These are phyloP conservation scores for Acacia melanoxylon DNA, from an alignment of 306 rosid species.

Conservation along the genomic window DNA sequence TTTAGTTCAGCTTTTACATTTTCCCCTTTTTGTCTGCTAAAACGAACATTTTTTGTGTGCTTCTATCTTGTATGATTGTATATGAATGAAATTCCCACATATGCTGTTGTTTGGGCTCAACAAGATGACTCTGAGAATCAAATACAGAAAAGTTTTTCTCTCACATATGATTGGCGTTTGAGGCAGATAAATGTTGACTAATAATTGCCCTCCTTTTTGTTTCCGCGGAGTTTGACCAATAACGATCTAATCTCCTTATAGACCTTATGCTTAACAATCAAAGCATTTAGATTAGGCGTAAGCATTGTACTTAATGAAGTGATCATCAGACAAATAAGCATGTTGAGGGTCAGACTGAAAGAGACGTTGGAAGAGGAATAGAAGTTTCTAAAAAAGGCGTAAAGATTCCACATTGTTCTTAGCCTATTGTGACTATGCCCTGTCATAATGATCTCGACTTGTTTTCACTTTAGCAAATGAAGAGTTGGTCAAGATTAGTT, in stretches of 20 bases:
- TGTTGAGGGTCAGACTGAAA: not conserved
- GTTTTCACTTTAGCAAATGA: slow-evolving; percentile 11
- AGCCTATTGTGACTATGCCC: not conserved
- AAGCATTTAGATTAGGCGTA: not conserved
- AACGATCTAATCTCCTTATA: not conserved
- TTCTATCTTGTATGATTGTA: slow-evolving; percentile 21
- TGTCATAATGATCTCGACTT: not conserved
- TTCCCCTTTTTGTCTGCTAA: not conserved
- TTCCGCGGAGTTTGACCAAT: not conserved
- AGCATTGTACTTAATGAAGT: slow-evolving; percentile 2
- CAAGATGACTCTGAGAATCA: not conserved
- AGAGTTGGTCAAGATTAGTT: not conserved
- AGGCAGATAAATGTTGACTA: slow-evolving; percentile 1
- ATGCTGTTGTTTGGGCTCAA: not conserved
- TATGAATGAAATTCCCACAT: slow-evolving; percentile 20
- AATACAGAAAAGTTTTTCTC: not conserved
- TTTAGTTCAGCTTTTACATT: slow-evolving; percentile 14
- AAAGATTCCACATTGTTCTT: not conserved
- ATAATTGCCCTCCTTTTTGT: slow-evolving; percentile 3
- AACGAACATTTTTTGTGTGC: not conserved
- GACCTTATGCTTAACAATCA: not conserved
- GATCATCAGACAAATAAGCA: not conserved
- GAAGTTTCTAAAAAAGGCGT: not conserved
- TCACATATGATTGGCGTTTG: not conserved
- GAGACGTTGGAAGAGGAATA: not conserved